Base-by-base conservation (phyloP, 73 alveolate genomes). In the Urostyla sp. region DNA sequence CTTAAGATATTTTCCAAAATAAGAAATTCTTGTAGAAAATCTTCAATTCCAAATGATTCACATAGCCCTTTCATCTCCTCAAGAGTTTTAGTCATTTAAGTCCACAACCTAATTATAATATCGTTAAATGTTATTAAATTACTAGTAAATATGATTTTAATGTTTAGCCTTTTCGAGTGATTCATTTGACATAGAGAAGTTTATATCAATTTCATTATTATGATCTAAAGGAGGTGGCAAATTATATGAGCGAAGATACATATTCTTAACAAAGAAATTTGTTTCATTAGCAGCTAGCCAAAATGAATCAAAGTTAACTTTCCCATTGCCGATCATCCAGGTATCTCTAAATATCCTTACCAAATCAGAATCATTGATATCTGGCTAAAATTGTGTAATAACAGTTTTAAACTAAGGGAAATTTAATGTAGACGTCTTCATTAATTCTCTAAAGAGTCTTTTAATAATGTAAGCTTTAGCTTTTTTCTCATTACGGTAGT, bases 231-330 rank as follows among this genome's bases (percentile, higher is more conserved):
- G 23, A 38, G 79, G 79, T 50, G 27, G 45, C 16, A 13, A 7
- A 5, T 60, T 50, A 26, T 18, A 18, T 3, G 61, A 44, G 20
- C 60, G 37, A 5, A 63, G 31, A 26, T 38, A 53, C 86, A 81
- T 69, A 4, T 30, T 44, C 45, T 67, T 28, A 16, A 74, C 72
- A 43, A 84, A 84, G 75, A 74, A 84, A 28, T 44, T 49, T 0
- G 87, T 34, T 52, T 88, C 95, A 63, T 83, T 72, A 2, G 92
- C 88, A 5, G 78, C 84, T 10, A 69, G n/a, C 63, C 72, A 50
- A 72, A 88, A 81, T 4, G 90, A 56, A 11, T 83, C 87, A 49
- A 56, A 50, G 46, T 72, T 67, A 0, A 82, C 86, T 40, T 60
- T 40, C 3, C 87, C 92, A 36, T 58, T 61, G 0, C 92, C 87